Conservation (phyloP, 352 stramenopile genomes). For the Phytophthora rubi region DNA sequence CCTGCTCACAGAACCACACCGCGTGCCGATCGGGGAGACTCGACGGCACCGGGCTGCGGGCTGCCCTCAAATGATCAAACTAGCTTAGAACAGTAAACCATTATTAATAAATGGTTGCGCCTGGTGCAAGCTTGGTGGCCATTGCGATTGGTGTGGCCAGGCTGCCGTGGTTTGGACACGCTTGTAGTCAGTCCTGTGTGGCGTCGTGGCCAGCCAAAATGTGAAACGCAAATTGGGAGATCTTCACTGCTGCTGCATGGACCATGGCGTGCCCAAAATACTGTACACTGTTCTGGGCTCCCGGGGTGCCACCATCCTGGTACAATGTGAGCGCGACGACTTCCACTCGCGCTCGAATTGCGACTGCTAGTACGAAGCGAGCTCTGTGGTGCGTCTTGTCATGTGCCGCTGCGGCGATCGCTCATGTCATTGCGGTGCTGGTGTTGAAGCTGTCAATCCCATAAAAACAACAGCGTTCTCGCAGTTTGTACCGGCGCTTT, state of each 20-base stretch:
- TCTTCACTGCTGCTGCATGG: constrained; percentile 26
- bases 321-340: background rate
- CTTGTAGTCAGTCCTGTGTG: background rate
- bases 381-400: background rate
- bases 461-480: constrained; percentile 26
- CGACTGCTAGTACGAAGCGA: background rate
- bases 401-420: background rate
- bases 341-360: background rate
- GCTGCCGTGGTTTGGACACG: background rate
- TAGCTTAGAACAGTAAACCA: too few species aligned
- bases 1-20: too few species aligned
- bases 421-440: constrained; percentile 10
- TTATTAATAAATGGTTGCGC: too few species aligned
- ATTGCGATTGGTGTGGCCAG: background rate
- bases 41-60: too few species aligned
- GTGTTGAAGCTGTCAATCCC: constrained; percentile 16
- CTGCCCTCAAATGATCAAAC: too few species aligned
- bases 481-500: constrained; percentile 9
- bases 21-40: too few species aligned
- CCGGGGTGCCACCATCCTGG: background rate
- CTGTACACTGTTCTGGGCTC: constrained; percentile 21
- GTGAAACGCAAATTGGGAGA: constrained; percentile 6
- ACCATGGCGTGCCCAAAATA: constrained; percentile 27
- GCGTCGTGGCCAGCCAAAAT: background rate
- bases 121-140: too few species aligned